A percentile compares a stretch with the other conserved stretches of the same genome.
phyloP scores from a whole-genome alignment of 176 grass and related monocot genomes.

The Hordeum vulgare region DNA sequence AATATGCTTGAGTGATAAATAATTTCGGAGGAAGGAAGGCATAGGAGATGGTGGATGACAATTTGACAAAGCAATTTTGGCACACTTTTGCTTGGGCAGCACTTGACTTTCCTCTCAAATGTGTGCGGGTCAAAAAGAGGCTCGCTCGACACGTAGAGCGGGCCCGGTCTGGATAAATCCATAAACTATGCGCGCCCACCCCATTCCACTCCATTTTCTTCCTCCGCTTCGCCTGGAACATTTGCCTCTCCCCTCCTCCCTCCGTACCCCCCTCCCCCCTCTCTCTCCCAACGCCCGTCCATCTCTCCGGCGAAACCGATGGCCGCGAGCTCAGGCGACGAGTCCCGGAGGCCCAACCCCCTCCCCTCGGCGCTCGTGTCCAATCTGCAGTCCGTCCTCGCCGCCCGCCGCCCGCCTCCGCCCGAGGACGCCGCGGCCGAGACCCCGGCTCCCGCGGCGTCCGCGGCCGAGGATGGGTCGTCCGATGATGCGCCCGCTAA shows the following conservation, averaged over 20 bases:
- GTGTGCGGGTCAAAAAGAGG: constrained; percentile 14
- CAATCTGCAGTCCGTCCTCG: constrained; percentile 64
- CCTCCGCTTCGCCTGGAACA: not conserved
- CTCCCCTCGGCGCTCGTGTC: constrained; percentile 58
- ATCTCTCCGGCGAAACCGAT: constrained; percentile 24
- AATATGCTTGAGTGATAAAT: too few species aligned
- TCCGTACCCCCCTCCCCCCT: not conserved
- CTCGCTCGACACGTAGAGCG: constrained; percentile 19
- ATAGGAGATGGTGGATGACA: not conserved
- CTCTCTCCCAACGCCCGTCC: not conserved
- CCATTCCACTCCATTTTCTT: constrained; percentile 16
- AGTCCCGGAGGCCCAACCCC: constrained; percentile 26
- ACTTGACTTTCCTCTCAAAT: constrained; percentile 16
- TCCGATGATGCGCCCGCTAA: constrained; percentile 14
- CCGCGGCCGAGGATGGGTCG: too few species aligned
- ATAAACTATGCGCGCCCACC: constrained; percentile 34
- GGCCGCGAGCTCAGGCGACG: constrained; percentile 36
- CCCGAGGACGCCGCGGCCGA: constrained; percentile 7
- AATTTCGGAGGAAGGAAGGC: too few species aligned
- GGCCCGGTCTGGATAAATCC: constrained; percentile 34
- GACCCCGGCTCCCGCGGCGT: not conserved
- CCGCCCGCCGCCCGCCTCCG: constrained; percentile 5
- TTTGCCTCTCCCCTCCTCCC: not conserved
- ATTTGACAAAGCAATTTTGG: not conserved
- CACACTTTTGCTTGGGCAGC: not conserved